Evolutionary conservation across 1,139 yeast species (phyloP).

Genomic region (Kurtzmaniella quercitrusa): DNA sequence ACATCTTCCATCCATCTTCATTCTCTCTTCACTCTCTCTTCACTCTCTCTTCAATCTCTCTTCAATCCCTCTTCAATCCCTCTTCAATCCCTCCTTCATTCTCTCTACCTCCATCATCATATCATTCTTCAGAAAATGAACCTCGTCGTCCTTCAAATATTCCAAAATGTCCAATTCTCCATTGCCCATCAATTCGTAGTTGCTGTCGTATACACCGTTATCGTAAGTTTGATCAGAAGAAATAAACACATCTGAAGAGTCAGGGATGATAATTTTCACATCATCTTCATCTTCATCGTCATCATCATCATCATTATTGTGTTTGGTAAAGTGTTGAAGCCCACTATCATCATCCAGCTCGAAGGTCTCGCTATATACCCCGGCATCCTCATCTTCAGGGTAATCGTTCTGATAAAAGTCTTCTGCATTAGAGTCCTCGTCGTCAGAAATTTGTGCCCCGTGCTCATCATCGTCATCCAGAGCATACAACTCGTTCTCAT

Average conservation of each 20-base stretch:
- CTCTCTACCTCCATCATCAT: not conserved
- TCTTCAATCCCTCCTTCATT: not conserved
- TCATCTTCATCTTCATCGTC: constrained; percentile 11
- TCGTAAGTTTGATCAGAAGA: not conserved
- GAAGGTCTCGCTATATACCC: constrained; percentile 21
- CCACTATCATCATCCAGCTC: constrained; percentile 14
- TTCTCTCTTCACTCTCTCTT: too few species aligned
- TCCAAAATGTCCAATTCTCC: constrained; percentile 1
- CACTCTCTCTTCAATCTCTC: too few species aligned
- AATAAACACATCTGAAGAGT: constrained; percentile 7
- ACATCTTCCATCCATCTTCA: too few species aligned
- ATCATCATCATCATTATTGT: constrained; percentile 16
- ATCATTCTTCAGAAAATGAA: not conserved
- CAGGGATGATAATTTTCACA: constrained; percentile 4
- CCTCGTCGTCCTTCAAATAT: constrained; percentile 1
- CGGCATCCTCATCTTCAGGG: constrained; percentile 86
- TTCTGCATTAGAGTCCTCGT: constrained; percentile 62
- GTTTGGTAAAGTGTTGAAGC: constrained; percentile 9
- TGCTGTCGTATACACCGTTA: constrained; percentile 6
- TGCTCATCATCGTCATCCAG: constrained; percentile 48
- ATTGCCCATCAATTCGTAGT: constrained; percentile 9
- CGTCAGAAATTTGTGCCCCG: constrained; percentile 30
- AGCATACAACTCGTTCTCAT: constrained; percentile 47
- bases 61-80: too few species aligned
- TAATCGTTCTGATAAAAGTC: constrained; percentile 89